A percentile compares a stretch with the other conserved stretches of the same genome.
Evolutionary conservation across 1,284 basidiomycete genomes (phyloP).

Genomic region (Microbotryum silenes-acaulis): DNA sequence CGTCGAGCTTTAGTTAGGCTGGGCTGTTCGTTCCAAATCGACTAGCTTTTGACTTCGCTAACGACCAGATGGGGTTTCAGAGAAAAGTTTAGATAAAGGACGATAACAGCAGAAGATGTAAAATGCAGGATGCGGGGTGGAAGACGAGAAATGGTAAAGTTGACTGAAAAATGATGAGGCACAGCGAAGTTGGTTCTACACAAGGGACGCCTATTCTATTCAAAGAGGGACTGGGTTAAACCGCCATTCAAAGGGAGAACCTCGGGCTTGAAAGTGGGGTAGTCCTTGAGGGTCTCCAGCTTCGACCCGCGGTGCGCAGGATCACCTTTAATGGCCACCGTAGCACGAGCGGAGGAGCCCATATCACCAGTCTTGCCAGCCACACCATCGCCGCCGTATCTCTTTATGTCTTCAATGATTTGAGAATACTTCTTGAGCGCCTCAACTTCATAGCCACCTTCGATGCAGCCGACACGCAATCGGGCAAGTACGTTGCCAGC

Average conservation of each 20-base stretch:
- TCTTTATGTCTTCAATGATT: slow-evolving; percentile 21
- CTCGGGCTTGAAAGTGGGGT: background rate
- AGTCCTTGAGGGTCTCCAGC: background rate
- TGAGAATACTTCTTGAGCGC: slow-evolving; percentile 28
- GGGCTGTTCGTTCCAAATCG: no score
- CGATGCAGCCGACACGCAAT: slow-evolving; percentile 81
- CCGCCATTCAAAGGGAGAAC: background rate
- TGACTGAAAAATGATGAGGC: no score
- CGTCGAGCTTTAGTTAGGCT: no score
- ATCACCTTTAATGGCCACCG: slow-evolving; percentile 23
- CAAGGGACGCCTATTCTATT: background rate
- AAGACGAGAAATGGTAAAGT: no score
- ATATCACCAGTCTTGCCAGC: slow-evolving; percentile 26
- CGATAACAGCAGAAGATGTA: no score
- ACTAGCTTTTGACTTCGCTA: no score
- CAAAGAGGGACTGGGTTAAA: background rate
- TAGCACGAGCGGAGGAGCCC: background rate
- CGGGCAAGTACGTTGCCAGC: slow-evolving; percentile 78
- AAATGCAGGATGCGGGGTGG: no score
- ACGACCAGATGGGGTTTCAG: no score
- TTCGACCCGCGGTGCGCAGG: slow-evolving; percentile 5
- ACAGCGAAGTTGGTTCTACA: no score
- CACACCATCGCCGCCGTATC: slow-evolving; percentile 22
- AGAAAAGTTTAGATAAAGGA: no score
- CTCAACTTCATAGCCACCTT: slow-evolving; percentile 52